Evolutionary conservation across 1,284 basidiomycete species (phyloP).

Genomic region (Macrocystidia cucumis): DNA sequence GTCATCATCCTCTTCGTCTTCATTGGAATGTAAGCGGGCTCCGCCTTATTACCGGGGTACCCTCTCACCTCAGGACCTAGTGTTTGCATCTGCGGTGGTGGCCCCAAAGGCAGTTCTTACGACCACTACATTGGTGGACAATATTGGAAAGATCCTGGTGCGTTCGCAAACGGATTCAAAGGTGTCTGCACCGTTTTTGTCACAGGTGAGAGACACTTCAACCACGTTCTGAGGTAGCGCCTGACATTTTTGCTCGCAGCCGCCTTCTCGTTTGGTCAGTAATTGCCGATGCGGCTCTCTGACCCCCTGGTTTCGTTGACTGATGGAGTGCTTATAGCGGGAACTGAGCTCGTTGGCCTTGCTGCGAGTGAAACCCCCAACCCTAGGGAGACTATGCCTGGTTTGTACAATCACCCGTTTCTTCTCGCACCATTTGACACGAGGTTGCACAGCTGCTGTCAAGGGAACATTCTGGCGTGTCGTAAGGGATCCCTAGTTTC

Average conservation of each 20-base stretch:
- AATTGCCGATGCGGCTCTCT: not conserved
- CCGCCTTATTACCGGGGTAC: not conserved
- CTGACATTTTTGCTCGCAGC: slow-evolving; percentile 14
- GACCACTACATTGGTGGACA: slow-evolving; percentile 34
- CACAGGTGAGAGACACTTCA: slow-evolving; percentile 18
- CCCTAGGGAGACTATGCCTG: slow-evolving; percentile 53
- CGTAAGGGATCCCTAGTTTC: slow-evolving; percentile 18
- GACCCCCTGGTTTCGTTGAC: too few species aligned
- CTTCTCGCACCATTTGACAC: not conserved
- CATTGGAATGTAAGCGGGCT: slow-evolving; percentile 46
- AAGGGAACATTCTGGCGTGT: slow-evolving; percentile 43
- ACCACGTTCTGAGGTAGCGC: not conserved
- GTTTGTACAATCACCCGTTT: slow-evolving; percentile 5
- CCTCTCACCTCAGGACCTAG: slow-evolving; percentile 11
- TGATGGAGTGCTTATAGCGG: slow-evolving; percentile 22
- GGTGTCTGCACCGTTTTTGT: slow-evolving; percentile 37
- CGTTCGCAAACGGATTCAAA: slow-evolving; percentile 40
- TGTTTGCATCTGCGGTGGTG: slow-evolving; percentile 36
- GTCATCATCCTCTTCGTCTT: slow-evolving; percentile 48
- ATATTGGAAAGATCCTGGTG: slow-evolving; percentile 44
- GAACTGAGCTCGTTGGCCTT: slow-evolving; percentile 64
- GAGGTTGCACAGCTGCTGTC: slow-evolving; percentile 27
- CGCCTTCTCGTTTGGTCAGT: slow-evolving; percentile 51
- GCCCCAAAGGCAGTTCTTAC: slow-evolving; percentile 28
- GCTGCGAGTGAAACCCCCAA: slow-evolving; percentile 55